These are phyloP conservation scores for Geotrichum australiense DNA, from an alignment of 1,139 yeast genomes.

Conservation along the genomic window DNA sequence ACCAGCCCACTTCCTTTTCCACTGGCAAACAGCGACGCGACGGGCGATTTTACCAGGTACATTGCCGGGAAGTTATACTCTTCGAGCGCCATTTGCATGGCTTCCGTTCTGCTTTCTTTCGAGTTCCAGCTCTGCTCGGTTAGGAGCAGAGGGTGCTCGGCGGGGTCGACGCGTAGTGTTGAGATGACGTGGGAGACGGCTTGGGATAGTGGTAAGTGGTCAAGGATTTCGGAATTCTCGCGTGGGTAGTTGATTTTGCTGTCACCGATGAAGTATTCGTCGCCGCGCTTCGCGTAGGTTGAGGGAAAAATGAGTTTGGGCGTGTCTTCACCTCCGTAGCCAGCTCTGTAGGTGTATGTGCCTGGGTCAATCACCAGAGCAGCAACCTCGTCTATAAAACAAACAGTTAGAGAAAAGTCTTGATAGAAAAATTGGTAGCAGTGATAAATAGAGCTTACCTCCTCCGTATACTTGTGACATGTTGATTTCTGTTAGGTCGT, in stretches of 20 bases:
- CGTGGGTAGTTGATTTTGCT: constrained; percentile 30
- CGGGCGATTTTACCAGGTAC: constrained; percentile 77
- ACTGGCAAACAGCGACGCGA: constrained; percentile 86
- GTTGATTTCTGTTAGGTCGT: too few relatives aligned
- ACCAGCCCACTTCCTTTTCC: constrained; percentile 93
- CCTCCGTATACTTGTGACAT: constrained; percentile 6
- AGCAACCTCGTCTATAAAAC: constrained; percentile 61
- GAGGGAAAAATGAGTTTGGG: constrained; percentile 67
- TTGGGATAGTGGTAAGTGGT: constrained; percentile 20
- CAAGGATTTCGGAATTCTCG: constrained; percentile 30
- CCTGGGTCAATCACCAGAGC: constrained; percentile 94
- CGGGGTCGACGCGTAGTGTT: constrained; percentile 38
- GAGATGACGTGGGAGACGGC: neutral
- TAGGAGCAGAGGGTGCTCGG: constrained; percentile 67
- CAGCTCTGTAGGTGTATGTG: constrained; percentile 71
- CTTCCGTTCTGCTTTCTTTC: constrained; percentile 56
- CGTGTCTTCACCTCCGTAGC: constrained; percentile 91
- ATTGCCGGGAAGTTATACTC: constrained; percentile 74
- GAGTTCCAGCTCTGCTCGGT: constrained; percentile 89
- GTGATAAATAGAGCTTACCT: neutral
- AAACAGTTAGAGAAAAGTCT: neutral
- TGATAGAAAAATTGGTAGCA: neutral
- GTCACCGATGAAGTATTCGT: constrained; percentile 29
- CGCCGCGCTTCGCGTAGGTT: constrained; percentile 36
- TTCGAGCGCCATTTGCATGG: constrained; percentile 74